Percentiles rank a stretch among this genome's conserved stretches.
Conservation (phyloP, 805 yeast genomes). For the Saturnispora serradocipensis region DNA sequence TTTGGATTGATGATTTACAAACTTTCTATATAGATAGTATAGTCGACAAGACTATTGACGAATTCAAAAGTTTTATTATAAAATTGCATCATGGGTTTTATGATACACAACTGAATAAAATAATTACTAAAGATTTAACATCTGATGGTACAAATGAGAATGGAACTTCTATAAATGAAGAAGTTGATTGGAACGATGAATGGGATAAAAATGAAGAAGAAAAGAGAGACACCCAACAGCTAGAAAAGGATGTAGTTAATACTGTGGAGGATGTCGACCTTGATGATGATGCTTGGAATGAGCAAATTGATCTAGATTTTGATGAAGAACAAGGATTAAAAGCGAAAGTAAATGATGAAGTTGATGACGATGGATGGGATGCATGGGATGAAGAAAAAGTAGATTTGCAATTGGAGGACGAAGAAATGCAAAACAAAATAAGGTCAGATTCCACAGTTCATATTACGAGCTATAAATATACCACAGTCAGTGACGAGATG, state of each 20-base stretch:
- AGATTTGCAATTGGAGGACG: constrained; percentile 11
- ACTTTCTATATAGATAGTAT: constrained; percentile 23
- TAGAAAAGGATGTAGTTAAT: constrained; percentile 10
- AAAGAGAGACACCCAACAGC: constrained; percentile 8
- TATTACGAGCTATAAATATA: constrained; percentile 14
- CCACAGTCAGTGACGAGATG: constrained; percentile 14
- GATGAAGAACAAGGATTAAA: constrained; percentile 10
- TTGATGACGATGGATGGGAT: constrained; percentile 24
- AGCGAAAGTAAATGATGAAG: constrained; percentile 19
- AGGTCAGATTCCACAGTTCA: constrained; percentile 1
- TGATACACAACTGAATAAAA: constrained; percentile 7
- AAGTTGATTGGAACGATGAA: constrained; percentile 7
- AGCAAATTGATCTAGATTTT: constrained; percentile 6
- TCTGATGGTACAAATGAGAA: background rate
- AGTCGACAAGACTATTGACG: constrained; percentile 20
- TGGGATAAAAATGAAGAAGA: constrained; percentile 14
- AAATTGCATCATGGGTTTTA: constrained; percentile 11
- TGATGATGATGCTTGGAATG: constrained; percentile 12
- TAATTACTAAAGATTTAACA: background rate
- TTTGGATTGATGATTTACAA: constrained; percentile 26
- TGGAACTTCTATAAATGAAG: background rate
- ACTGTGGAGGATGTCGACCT: constrained; percentile 13
- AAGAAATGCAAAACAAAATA: background rate
- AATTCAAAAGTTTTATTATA: constrained; percentile 18
- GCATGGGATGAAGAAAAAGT: constrained; percentile 12